Percentiles rank a stretch among this genome's conserved stretches.
Evolutionary conservation across 257 asterid species (phyloP).

Genomic region (Lycium ferocissimum): DNA sequence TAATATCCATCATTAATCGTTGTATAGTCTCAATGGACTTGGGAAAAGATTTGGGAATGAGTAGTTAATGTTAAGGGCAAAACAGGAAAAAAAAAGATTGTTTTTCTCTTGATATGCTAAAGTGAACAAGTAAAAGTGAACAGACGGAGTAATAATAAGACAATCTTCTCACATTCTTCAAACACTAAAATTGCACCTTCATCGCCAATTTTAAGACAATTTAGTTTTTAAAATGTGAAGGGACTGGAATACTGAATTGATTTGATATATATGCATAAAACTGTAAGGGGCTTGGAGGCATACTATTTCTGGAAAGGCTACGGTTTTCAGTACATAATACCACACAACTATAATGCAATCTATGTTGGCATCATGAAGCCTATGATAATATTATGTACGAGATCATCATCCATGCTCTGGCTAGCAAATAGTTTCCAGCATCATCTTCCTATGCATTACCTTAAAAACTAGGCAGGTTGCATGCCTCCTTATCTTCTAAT

Average conservation of each 20-base stretch:
- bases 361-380: background rate
- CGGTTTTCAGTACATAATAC: background rate
- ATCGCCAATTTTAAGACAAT: background rate
- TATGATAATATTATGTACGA: background rate
- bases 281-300: background rate
- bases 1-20: too few species aligned
- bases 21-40: too few species aligned
- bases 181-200: background rate
- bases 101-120: too few species aligned
- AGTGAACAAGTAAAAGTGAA: too few species aligned
- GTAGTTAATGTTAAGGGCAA: too few species aligned
- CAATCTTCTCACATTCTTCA: slow-evolving; percentile 15
- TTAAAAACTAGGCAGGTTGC: too few species aligned
- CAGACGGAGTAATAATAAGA: background rate
- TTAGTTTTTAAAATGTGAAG: background rate
- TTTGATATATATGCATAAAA: background rate
- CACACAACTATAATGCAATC: background rate
- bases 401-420: background rate
- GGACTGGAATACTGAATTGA: background rate
- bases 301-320: background rate
- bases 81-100: too few species aligned
- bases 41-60: too few species aligned
- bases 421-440: background rate
- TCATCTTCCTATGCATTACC: background rate
- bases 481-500: background rate